These are phyloP conservation scores for Coniella lustricola DNA, from an alignment of 2,329 filamentous ascomycete genomes.

Conservation along the genomic window DNA sequence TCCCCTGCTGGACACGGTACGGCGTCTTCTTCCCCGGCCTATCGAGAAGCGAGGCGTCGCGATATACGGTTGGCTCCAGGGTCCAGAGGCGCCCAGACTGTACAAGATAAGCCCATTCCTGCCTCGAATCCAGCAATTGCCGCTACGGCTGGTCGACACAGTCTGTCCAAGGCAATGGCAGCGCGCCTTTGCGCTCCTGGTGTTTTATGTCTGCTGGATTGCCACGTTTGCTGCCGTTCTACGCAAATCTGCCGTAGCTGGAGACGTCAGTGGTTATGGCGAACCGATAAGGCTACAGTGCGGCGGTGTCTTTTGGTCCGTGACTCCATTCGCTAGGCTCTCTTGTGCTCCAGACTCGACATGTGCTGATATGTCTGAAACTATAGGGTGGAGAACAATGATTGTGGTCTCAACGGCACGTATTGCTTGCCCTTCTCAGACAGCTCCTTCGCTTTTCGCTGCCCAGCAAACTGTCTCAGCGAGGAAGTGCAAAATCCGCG, in stretches of 20 bases:
- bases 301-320: constrained; percentile 11
- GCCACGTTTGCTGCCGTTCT: constrained; percentile 11
- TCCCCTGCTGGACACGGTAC: background rate
- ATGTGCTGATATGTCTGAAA: constrained; percentile 1
- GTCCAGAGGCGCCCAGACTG: background rate
- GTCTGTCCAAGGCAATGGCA: constrained; percentile 12
- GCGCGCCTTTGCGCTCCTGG: background rate
- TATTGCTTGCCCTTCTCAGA: constrained; percentile 9
- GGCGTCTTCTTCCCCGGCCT: background rate
- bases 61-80: constrained; percentile 2
- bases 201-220: constrained; percentile 15
- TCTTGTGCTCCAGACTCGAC: background rate
- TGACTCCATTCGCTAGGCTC: background rate
- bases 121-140: constrained; percentile 11
- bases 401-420: constrained; percentile 11
- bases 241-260: constrained; percentile 8
- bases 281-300: constrained; percentile 5
- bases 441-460: constrained; percentile 14
- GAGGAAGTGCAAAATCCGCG: constrained; percentile 13
- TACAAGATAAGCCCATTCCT: constrained; percentile 14
- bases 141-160: constrained; percentile 10
- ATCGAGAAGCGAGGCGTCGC: background rate
- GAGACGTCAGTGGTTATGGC: constrained; percentile 9
- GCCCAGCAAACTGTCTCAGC: constrained; percentile 11
- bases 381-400: constrained; percentile 10